Percentiles rank a stretch among this genome's conserved stretches.
Evolutionary conservation across 2,329 filamentous ascomycete genomes (phyloP).

Genomic region (Nakataea oryzae): DNA sequence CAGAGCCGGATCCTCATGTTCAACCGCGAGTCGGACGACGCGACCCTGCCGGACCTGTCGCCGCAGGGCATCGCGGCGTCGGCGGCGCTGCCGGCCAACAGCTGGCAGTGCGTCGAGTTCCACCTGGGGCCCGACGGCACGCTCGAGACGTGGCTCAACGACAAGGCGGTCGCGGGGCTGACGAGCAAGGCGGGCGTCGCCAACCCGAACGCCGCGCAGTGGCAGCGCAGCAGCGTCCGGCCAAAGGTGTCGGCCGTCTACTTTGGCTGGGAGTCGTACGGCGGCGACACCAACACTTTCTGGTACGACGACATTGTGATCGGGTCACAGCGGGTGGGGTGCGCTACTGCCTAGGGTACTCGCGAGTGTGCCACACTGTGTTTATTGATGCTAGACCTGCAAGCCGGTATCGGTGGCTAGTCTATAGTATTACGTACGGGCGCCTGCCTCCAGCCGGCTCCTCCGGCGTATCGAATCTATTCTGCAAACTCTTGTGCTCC

Average conservation of each 20-base stretch:
- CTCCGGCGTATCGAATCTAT: too few species aligned
- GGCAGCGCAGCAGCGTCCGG: constrained; percentile 36
- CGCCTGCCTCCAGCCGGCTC: too few species aligned
- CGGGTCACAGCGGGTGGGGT: constrained; percentile 36
- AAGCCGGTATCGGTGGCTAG: too few species aligned
- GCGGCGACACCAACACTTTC: constrained; percentile 48
- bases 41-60: constrained; percentile 49
- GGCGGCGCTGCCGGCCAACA: constrained; percentile 33
- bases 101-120: constrained; percentile 52
- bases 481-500: too few species aligned
- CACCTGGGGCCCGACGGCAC: constrained; percentile 46
- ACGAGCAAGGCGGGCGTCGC: constrained; percentile 32
- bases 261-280: constrained; percentile 55
- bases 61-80: constrained; percentile 48
- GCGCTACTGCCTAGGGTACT: constrained; percentile 16
- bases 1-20: constrained; percentile 53
- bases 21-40: constrained; percentile 53
- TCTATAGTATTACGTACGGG: too few species aligned
- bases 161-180: constrained; percentile 37
- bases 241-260: constrained; percentile 45
- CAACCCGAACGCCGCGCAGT: constrained; percentile 41
- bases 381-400: too few species aligned
- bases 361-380: too few species aligned
- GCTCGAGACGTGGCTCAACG: constrained; percentile 51
- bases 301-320: constrained; percentile 52